Conservation (phyloP, 2,329 filamentous ascomycete genomes). For the Tolypocladium pustulatum region DNA sequence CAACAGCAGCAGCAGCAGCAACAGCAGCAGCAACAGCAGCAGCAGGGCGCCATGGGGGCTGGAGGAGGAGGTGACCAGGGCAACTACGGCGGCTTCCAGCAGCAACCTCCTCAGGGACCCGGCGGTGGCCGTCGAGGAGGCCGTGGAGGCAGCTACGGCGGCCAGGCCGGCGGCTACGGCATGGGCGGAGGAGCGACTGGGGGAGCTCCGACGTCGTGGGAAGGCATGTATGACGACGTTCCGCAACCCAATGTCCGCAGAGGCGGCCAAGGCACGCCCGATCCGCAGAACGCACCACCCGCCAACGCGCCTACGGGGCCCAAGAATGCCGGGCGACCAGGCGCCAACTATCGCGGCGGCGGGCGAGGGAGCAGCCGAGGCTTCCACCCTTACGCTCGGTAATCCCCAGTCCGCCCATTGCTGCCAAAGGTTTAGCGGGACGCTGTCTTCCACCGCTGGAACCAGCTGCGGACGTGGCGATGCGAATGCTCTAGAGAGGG, state of each 20-base stretch:
- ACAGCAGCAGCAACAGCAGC: background rate
- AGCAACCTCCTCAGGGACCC: slow-evolving; percentile 30
- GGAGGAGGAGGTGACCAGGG: slow-evolving; percentile 15
- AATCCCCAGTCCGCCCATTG: background rate
- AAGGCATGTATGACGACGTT: slow-evolving; percentile 96
- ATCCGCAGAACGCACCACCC: slow-evolving; percentile 36
- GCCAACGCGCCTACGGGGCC: slow-evolving; percentile 76
- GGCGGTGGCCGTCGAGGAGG: slow-evolving; percentile 9
- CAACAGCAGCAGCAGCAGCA: slow-evolving; percentile 20
- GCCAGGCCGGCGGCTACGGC: slow-evolving; percentile 18
- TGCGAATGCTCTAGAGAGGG: background rate
- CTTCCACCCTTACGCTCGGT: slow-evolving; percentile 64
- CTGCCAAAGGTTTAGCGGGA: background rate
- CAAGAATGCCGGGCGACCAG: slow-evolving; percentile 86
- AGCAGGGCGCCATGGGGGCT: slow-evolving; percentile 1
- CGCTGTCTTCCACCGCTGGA: background rate
- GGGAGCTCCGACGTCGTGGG: slow-evolving; percentile 76
- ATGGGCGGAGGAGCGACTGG: slow-evolving; percentile 30
- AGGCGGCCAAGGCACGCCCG: slow-evolving; percentile 28
- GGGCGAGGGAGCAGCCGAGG: slow-evolving; percentile 65
- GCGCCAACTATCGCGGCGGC: slow-evolving; percentile 87
- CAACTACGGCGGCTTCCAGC: slow-evolving; percentile 30
- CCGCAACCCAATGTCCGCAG: slow-evolving; percentile 60
- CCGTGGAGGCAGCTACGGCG: slow-evolving; percentile 15
- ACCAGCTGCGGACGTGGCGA: background rate